These are phyloP conservation scores for Coemansia sp. DNA, from an alignment of 192 early-diverging fungal genomes.

Conservation along the genomic window DNA sequence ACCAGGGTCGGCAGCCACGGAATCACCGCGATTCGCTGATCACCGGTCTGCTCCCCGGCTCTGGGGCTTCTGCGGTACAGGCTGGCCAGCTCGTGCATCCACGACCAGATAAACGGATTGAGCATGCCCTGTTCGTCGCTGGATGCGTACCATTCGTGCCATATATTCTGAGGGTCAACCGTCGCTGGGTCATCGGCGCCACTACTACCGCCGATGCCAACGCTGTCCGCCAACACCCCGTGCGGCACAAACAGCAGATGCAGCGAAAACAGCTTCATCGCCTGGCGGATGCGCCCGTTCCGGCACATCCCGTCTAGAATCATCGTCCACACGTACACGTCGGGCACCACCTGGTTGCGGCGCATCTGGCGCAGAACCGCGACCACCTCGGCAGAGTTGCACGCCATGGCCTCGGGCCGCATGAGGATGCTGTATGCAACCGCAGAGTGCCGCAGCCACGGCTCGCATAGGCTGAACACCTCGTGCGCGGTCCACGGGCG, in stretches of 20 bases:
- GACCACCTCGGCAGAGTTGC: conserved; percentile 1
- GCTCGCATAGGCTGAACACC: conserved; percentile 9
- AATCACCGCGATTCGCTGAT: neutral
- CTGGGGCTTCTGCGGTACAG: neutral
- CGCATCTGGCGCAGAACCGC: conserved; percentile 16
- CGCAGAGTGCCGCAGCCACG: conserved; percentile 3
- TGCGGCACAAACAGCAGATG: conserved; percentile 31
- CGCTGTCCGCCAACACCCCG: too few species aligned
- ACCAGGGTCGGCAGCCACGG: conserved; percentile 41
- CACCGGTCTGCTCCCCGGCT: neutral
- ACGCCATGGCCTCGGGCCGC: neutral
- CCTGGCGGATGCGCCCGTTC: conserved; percentile 1
- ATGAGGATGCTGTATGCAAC: conserved; percentile 27
- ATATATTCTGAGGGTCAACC: conserved; percentile 3
- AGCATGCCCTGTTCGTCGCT: neutral
- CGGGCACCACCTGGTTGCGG: conserved; percentile 4
- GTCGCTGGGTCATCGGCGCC: too few species aligned
- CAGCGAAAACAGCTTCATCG: conserved; percentile 28
- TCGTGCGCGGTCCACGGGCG: neutral
- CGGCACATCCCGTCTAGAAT: conserved; percentile 26
- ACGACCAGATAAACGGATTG: conserved; percentile 11
- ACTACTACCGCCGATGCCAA: too few species aligned
- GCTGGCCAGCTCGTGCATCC: conserved; percentile 15
- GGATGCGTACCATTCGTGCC: conserved; percentile 21
- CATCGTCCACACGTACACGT: conserved; percentile 25